These are phyloP conservation scores for Candida dajiaensis DNA, from an alignment of 805 yeast genomes.

Conservation along the genomic window DNA sequence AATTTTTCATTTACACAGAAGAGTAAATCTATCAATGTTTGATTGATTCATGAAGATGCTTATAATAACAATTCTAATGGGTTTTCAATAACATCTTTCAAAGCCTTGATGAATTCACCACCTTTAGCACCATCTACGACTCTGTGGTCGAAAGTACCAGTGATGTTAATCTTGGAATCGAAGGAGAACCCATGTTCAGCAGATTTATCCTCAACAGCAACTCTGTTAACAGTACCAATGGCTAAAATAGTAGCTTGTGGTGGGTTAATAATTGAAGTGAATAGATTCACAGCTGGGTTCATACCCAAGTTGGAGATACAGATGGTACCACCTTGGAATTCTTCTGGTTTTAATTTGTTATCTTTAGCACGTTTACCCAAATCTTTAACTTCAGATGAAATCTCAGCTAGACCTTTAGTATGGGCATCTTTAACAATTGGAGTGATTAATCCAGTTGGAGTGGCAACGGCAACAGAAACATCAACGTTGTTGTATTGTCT, in stretches of 20 bases:
- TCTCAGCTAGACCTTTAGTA: slow-evolving; percentile 74
- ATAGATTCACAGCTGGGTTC: slow-evolving; percentile 88
- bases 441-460: slow-evolving; percentile 95
- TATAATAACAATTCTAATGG: slow-evolving; percentile 90
- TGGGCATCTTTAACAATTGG: slow-evolving; percentile 92
- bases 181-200: slow-evolving; percentile 89
- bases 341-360: slow-evolving; percentile 90
- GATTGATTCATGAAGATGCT: too few relatives aligned
- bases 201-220: slow-evolving; percentile 87
- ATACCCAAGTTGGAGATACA: slow-evolving; percentile 98
- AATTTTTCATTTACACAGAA: too few relatives aligned
- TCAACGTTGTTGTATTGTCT: slow-evolving; percentile 91
- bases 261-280: slow-evolving; percentile 97
- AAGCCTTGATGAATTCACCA: slow-evolving; percentile 92
- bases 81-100: slow-evolving; percentile 88
- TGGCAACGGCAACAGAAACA: slow-evolving; percentile 97
- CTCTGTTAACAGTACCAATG: slow-evolving; percentile 86
- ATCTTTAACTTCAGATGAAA: slow-evolving; percentile 82
- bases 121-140: slow-evolving; percentile 96
- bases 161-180: slow-evolving; percentile 84
- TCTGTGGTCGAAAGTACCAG: slow-evolving; percentile 98
- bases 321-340: slow-evolving; percentile 98
- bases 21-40: background rate
- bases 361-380: slow-evolving; percentile 94
- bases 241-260: slow-evolving; percentile 96